Conservation (phyloP, 2,329 filamentous ascomycete species). For the Trichoderma afroharzianum region DNA sequence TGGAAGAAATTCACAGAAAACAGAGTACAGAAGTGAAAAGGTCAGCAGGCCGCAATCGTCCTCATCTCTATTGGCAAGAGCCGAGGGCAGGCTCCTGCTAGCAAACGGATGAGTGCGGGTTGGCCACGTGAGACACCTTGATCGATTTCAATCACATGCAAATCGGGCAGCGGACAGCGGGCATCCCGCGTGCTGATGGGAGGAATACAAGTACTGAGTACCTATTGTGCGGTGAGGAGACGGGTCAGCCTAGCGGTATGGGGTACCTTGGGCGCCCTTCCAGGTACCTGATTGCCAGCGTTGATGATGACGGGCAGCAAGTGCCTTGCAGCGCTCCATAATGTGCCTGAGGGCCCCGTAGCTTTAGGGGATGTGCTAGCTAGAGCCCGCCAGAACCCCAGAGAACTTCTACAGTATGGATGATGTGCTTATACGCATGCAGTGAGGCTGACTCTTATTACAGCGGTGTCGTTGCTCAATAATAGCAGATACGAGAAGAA, state of each 20-base stretch:
- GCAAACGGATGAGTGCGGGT: neutral
- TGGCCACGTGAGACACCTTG: slow-evolving; percentile 12
- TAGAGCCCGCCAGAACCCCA: neutral
- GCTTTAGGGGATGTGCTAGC: neutral
- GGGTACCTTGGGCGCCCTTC: neutral
- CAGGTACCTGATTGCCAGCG: neutral
- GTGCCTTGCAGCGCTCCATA: slow-evolving; percentile 6
- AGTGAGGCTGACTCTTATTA: neutral
- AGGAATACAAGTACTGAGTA: neutral
- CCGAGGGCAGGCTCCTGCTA: slow-evolving; percentile 5
- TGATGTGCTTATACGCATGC: neutral
- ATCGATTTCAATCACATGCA: slow-evolving; percentile 12
- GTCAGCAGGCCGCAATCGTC: slow-evolving; percentile 12
- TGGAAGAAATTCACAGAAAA: neutral
- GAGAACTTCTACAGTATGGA: neutral
- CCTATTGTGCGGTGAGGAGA: neutral
- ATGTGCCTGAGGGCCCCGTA: neutral
- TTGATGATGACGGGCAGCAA: neutral
- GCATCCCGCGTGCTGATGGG: neutral
- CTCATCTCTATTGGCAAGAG: neutral
- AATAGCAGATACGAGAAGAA: neutral
- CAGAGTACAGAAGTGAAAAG: neutral
- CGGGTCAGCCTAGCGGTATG: neutral
- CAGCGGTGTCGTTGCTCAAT: neutral
- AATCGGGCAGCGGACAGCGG: neutral